Percentiles rank a stretch among this genome's conserved stretches.
Conservation (phyloP, 805 yeast species). For the Cyberlindnera euphorbiae region DNA sequence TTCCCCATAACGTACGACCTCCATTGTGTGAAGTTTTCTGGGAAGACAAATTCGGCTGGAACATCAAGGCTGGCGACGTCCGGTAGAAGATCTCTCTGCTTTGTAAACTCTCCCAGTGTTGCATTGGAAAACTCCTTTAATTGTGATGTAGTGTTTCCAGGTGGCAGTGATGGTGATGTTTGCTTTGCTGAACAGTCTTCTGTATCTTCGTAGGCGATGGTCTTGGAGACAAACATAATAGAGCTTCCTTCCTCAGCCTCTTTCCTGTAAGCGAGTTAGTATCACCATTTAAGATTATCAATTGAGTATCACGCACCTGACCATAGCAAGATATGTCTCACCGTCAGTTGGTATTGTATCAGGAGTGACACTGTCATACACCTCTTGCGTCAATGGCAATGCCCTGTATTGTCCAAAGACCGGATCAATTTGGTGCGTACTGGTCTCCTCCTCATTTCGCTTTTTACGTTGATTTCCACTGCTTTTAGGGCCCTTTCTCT, state of each 20-base stretch:
- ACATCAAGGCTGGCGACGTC: slow-evolving; percentile 9
- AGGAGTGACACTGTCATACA: slow-evolving; percentile 12
- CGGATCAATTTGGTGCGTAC: slow-evolving; percentile 17
- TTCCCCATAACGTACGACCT: slow-evolving; percentile 14
- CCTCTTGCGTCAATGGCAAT: slow-evolving; percentile 19
- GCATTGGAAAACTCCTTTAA: not conserved
- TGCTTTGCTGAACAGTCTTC: not conserved
- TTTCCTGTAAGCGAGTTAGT: no score
- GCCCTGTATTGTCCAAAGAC: slow-evolving; percentile 23
- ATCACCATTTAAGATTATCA: no score
- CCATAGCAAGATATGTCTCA: slow-evolving; percentile 25
- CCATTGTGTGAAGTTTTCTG: slow-evolving; percentile 25
- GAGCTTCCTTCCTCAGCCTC: slow-evolving; percentile 12
- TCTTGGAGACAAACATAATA: slow-evolving; percentile 6
- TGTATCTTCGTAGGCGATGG: slow-evolving; percentile 2
- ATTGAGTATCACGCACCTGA: slow-evolving; percentile 20
- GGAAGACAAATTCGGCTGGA: slow-evolving; percentile 19
- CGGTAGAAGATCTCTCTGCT: slow-evolving; percentile 11
- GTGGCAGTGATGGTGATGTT: not conserved
- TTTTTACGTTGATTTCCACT: not conserved
- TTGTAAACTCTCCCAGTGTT: slow-evolving; percentile 6
- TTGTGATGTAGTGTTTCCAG: not conserved
- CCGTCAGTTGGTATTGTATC: slow-evolving; percentile 22
- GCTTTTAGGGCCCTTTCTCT: slow-evolving; percentile 3
- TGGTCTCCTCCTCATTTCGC: slow-evolving; percentile 3